Evolutionary conservation across 768 basidiomycete genomes (phyloP), one percentile per base, ranked within the genome.

Genomic region (Phaffia tasmanica): DNA sequence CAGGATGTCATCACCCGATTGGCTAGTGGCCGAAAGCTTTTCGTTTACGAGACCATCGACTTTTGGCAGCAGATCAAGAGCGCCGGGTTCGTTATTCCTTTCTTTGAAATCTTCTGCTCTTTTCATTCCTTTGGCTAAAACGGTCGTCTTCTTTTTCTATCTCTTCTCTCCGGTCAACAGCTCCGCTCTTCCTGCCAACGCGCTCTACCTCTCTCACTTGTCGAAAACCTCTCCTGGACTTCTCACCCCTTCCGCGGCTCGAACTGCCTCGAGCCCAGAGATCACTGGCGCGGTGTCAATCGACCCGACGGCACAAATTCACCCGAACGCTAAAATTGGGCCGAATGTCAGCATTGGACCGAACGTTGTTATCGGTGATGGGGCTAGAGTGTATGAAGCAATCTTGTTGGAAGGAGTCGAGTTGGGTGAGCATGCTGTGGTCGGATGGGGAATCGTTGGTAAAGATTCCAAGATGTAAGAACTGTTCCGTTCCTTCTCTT

Each of bases 11-110:
- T 80, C 56, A 77, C 78, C 4, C 79, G 78, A 14, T 72, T 80
- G 9, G 78, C 78, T 2, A 73, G 75, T 8, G 57, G 70, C 23
- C 71, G 71, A 64, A 79, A 79, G 73, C 75, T 80, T 59, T 79
- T 73, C 68, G 79, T 78, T 1, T 79, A 76, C 75, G 73, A 75
- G 69, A 74, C 75, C 23, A 73, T 69, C 19, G 73, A 76, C 47
- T 77, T 77, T 69, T 80, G 79, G 79, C 70, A 76, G 9, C 79
- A 79, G 69, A 78, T 80, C 74, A 80, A 80, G 75, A 74, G 74
- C 14, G 79, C 79, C 46, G 79, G 77, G 74, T 78, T 59, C 62
- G 75, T 74, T 49, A 18, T 2, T 48, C 54, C 30, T 56, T 3
- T 25, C 18, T 30, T 57, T 57, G 9, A 16, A 1, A 4, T 54